These are phyloP conservation scores for Acacia crassicarpa DNA, from an alignment of 306 rosid genomes.

Conservation along the genomic window DNA sequence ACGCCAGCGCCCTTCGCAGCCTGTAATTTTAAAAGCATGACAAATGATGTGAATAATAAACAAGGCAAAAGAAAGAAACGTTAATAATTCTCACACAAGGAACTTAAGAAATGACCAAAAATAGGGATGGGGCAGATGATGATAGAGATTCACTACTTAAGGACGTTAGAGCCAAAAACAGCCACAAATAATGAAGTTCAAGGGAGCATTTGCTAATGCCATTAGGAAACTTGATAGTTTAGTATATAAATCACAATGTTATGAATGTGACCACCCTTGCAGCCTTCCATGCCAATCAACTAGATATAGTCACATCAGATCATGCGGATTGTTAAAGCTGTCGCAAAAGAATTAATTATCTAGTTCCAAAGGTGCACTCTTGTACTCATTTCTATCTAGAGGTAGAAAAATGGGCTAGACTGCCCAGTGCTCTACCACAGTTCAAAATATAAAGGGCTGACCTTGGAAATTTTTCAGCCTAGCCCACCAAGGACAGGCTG, in stretches of 20 bases:
- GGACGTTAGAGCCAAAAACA: slow-evolving; percentile 10
- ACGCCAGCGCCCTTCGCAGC: slow-evolving; percentile 82
- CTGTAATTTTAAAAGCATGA: slow-evolving; percentile 42
- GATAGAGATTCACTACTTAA: not conserved
- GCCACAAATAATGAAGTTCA: not conserved
- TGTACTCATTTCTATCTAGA: not conserved
- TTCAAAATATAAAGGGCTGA: not conserved
- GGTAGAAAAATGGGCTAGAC: not conserved
- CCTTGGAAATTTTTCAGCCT: not conserved
- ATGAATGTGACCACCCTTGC: not conserved
- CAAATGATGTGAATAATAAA: slow-evolving; percentile 8
- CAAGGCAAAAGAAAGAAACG: not conserved
- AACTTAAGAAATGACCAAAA: slow-evolving; percentile 5
- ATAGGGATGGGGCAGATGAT: not conserved
- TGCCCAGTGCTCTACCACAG: not conserved
- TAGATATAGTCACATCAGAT: not conserved
- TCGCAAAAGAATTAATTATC: not conserved
- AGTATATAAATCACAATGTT: not conserved
- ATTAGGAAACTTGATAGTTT: not conserved
- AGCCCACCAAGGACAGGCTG: not conserved
- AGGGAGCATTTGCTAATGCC: not conserved
- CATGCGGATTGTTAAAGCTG: not conserved
- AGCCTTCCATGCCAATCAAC: not conserved
- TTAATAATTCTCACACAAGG: not conserved
- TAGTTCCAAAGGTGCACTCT: not conserved